Conservation (phyloP, 2,329 filamentous ascomycete genomes). For the Fusarium oxysporum region DNA sequence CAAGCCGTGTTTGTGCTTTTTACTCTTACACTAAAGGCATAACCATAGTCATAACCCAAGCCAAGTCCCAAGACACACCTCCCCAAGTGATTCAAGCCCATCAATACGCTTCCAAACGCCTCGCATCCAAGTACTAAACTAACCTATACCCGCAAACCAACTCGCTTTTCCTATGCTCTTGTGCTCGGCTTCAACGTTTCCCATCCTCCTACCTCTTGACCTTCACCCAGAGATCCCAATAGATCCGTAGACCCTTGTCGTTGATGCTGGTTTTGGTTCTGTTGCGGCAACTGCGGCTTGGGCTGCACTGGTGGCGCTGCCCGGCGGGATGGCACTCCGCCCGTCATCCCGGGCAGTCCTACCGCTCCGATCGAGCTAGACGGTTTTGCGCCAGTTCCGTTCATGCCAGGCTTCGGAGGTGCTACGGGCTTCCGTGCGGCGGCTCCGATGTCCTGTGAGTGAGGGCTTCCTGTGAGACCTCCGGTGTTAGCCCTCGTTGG, state of each 20-base stretch:
- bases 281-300: slow-evolving; percentile 36
- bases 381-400: slow-evolving; percentile 37
- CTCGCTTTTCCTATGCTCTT: slow-evolving; percentile 25
- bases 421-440: slow-evolving; percentile 44
- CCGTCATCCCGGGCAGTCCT: slow-evolving; percentile 36
- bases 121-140: slow-evolving; percentile 7
- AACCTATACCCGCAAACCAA: background rate
- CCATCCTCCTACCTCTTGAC: slow-evolving; percentile 64
- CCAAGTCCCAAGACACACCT: slow-evolving; percentile 2
- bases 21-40: slow-evolving; percentile 1
- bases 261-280: slow-evolving; percentile 44
- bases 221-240: slow-evolving; percentile 63
- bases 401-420: slow-evolving; percentile 37
- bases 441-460: slow-evolving; percentile 18
- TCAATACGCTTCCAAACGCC: slow-evolving; percentile 29
- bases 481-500: slow-evolving; percentile 40
- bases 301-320: slow-evolving; percentile 36
- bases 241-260: slow-evolving; percentile 51
- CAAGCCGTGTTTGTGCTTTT: background rate
- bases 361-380: slow-evolving; percentile 29
- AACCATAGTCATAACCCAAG: slow-evolving; percentile 1
- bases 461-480: slow-evolving; percentile 15
- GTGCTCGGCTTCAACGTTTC: slow-evolving; percentile 65
- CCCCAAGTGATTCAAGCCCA: background rate
- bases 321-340: slow-evolving; percentile 35